phyloP scores from a whole-genome alignment of 1,284 basidiomycete species.

The Uromyces viciae-fabae region DNA sequence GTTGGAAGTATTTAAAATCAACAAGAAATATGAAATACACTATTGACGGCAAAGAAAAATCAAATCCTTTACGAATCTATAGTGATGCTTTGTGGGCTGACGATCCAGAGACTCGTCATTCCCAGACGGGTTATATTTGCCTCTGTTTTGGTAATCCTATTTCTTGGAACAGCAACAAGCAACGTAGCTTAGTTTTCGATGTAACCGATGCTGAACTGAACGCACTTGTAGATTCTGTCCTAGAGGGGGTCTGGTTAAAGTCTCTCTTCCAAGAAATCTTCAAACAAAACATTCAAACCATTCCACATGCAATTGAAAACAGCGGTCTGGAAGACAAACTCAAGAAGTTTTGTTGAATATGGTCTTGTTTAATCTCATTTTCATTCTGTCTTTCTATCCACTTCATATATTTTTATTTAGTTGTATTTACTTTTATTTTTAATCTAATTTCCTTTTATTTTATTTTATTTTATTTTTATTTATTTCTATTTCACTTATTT shows the following conservation, averaged over 20 bases:
- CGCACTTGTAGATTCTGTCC: background rate
- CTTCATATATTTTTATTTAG: too few relatives aligned
- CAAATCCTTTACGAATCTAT: background rate
- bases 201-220: slow-evolving; percentile 5
- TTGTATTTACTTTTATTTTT: too few relatives aligned
- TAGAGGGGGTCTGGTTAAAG: background rate
- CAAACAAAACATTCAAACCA: too few relatives aligned
- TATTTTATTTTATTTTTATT: too few relatives aligned
- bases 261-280: background rate
- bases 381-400: too few relatives aligned
- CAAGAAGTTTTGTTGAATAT: too few relatives aligned
- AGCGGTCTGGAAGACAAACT: too few relatives aligned
- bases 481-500: too few relatives aligned
- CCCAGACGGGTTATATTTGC: background rate
- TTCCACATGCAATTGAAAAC: too few relatives aligned
- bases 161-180: background rate
- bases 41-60: background rate
- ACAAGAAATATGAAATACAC: too few relatives aligned
- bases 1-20: background rate
- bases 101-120: background rate
- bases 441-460: too few relatives aligned
- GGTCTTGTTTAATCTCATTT: too few relatives aligned
- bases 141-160: background rate
- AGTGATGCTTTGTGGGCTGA: slow-evolving; percentile 25
- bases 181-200: background rate